Conservation (phyloP, 192 early-diverging fungal genomes). For the Linnemannia schmuckeri region DNA sequence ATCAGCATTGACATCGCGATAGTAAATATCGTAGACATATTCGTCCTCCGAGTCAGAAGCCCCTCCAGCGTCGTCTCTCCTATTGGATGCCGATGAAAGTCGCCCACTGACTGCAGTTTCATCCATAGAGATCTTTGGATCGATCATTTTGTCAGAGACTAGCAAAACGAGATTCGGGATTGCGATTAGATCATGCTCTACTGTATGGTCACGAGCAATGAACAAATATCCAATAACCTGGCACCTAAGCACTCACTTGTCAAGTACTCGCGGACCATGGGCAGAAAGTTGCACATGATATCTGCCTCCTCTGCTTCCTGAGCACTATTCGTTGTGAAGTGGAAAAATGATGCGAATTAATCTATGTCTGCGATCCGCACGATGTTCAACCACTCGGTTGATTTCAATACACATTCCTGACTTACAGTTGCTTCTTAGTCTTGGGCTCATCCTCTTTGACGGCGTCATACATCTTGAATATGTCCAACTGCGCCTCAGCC, state of each 20-base stretch:
- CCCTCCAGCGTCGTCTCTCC: slow-evolving; percentile 19
- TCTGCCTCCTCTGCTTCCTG: slow-evolving; percentile 59
- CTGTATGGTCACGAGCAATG: background rate
- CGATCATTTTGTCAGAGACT: slow-evolving; percentile 22
- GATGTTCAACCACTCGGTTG: background rate
- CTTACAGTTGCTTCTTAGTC: slow-evolving; percentile 57
- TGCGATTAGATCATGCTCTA: background rate
- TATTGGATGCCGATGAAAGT: background rate
- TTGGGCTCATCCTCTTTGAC: slow-evolving; percentile 67
- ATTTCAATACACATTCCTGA: background rate
- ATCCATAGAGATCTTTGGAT: slow-evolving; percentile 26
- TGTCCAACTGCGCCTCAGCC: slow-evolving; percentile 56
- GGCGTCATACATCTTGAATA: slow-evolving; percentile 77
- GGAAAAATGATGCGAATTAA: background rate
- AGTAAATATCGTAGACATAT: slow-evolving; percentile 86
- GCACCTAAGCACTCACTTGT: slow-evolving; percentile 51
- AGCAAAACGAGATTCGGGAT: background rate
- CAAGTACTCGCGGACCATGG: slow-evolving; percentile 78
- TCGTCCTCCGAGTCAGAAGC: slow-evolving; percentile 63
- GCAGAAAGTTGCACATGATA: slow-evolving; percentile 74
- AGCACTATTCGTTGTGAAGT: slow-evolving; percentile 1
- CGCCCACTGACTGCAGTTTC: slow-evolving; percentile 1
- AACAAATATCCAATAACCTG: background rate
- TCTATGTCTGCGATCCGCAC: background rate
- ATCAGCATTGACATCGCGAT: slow-evolving; percentile 60